Evolutionary conservation across 1,139 yeast genomes (phyloP), one percentile per base, ranked within the genome.

Genomic region (Protomyces inundatus): DNA sequence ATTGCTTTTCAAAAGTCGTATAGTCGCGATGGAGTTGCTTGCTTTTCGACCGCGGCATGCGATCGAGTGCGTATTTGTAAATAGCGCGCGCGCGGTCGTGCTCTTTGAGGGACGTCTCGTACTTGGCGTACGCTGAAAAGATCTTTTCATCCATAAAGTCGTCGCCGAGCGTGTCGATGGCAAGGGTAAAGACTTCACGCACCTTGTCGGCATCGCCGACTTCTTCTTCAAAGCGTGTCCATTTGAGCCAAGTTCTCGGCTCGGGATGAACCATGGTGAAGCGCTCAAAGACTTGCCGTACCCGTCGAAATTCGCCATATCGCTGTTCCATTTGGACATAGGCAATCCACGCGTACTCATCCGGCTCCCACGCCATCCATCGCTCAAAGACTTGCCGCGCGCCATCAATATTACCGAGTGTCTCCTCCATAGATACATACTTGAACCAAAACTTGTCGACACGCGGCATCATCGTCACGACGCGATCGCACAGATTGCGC

Each of bases 401-500:
- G 42, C 85, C 85, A 9, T 78, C 75, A 62, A 83, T 77, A 71
- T 89, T 85, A 55, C 84, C 85, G 54, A 90, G 75, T 0, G 87
- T 81, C 73, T 91, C 98, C 74, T 90, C 98, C 14, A 93, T 82
- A 52, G 87, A 85, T 3, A 88, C 86, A 66, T 75, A 76, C 66
- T 86, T 80, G 71, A 83, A 89, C 98, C 98, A 93, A 37, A 93
- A 76, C 73, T 91, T 91, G 70, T 87, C 93, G 3, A 87, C 85
- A 40, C 89, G 77, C 0, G 98, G 98, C 16, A 91, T 76, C 0
- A 83, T 75, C 0, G 85, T 81, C 0, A 88, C 85, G 0, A 91
- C 96, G 48, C 98, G 76, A 65, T 90, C 93, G 52, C 93, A 77
- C 39, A 93, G 70, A 71, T 91, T 91, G 67, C 97, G 77, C 0